phyloP scores from a whole-genome alignment of 129 eudicot species.

The Gnaphalium uliginosum region DNA sequence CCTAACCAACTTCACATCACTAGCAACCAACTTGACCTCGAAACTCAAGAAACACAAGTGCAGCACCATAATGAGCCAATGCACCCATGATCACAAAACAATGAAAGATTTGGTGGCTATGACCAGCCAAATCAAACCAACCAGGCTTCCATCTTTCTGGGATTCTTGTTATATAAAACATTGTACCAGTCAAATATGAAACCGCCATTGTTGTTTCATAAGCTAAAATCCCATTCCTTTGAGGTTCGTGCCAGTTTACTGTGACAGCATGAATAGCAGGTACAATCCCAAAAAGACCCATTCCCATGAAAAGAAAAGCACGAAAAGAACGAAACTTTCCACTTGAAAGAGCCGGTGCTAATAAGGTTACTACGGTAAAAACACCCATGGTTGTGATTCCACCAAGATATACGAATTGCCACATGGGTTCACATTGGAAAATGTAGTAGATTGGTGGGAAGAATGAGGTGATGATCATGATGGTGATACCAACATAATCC shows the following conservation, averaged over 20 bases:
- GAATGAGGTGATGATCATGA: constrained; percentile 92
- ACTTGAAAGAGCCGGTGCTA: constrained; percentile 70
- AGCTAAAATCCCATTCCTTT: constrained; percentile 59
- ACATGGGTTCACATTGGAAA: constrained; percentile 74
- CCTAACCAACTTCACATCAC: constrained; percentile 20
- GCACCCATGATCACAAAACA: constrained; percentile 91
- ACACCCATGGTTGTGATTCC: constrained; percentile 71
- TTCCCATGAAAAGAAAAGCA: constrained; percentile 70
- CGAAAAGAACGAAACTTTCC: constrained; percentile 69
- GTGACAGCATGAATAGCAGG: constrained; percentile 76
- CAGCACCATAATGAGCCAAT: constrained; percentile 92
- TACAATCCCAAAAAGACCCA: constrained; percentile 82
- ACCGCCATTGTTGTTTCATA: constrained; percentile 76
- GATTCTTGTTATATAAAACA: constrained; percentile 68
- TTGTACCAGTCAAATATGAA: constrained; percentile 73
- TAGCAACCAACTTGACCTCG: constrained; percentile 54
- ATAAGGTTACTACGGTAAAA: constrained; percentile 60
- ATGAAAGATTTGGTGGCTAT: constrained; percentile 96
- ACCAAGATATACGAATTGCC: constrained; percentile 76
- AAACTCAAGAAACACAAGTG: constrained; percentile 59
- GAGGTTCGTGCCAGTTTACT: constrained; percentile 77
- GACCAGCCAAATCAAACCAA: constrained; percentile 90
- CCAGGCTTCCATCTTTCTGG: constrained; percentile 97
- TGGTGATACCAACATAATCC: constrained; percentile 74
- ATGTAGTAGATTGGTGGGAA: constrained; percentile 97